Percentiles rank a stretch among this genome's conserved stretches.
phyloP scores from a whole-genome alignment of 495 filamentous ascomycete species.

The Letharia lupina region DNA sequence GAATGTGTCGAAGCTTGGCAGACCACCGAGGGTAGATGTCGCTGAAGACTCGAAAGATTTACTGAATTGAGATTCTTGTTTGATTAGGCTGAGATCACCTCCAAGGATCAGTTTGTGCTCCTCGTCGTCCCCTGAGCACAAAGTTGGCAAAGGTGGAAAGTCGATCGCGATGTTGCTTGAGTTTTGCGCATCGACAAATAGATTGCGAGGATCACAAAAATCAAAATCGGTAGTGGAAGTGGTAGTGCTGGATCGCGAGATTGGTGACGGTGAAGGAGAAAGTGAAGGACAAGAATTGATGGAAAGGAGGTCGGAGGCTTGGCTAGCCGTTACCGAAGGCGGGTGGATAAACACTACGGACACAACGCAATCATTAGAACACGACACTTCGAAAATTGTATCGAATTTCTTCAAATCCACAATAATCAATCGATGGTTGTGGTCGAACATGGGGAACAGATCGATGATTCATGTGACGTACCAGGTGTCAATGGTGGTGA shows the following conservation, averaged over 20 bases:
- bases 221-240: constrained; percentile 62
- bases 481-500: constrained; percentile 91
- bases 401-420: neutral
- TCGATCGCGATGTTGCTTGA: constrained; percentile 50
- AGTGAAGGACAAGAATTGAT: constrained; percentile 72
- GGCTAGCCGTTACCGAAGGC: constrained; percentile 55
- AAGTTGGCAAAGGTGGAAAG: constrained; percentile 59
- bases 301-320: constrained; percentile 65
- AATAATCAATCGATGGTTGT: neutral
- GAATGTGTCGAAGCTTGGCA: constrained; percentile 73
- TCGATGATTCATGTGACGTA: constrained; percentile 46
- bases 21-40: constrained; percentile 48
- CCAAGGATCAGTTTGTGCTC: constrained; percentile 66
- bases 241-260: constrained; percentile 51
- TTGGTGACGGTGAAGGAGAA: constrained; percentile 64
- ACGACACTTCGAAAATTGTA: constrained; percentile 7
- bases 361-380: constrained; percentile 19
- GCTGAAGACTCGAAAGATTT: constrained; percentile 35
- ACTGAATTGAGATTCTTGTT: constrained; percentile 40
- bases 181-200: constrained; percentile 64
- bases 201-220: constrained; percentile 89
- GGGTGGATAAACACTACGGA: constrained; percentile 73
- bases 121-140: constrained; percentile 65
- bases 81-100: constrained; percentile 52
- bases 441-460: constrained; percentile 23